Conservation (phyloP, 23 red algal genomes). For the Gracilariopsis chorda region DNA sequence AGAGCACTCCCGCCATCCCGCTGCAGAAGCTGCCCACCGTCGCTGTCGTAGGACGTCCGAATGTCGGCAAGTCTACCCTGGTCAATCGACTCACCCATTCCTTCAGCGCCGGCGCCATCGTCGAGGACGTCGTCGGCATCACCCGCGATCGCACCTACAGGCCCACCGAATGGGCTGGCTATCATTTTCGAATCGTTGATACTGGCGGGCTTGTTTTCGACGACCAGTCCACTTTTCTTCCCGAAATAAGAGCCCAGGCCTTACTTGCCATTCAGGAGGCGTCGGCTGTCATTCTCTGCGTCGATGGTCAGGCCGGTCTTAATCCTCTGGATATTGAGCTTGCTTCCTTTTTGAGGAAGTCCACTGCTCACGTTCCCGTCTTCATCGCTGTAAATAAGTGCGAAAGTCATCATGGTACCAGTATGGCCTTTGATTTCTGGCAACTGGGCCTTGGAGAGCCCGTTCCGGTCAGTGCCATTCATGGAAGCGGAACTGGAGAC, state of each 20-base stretch:
- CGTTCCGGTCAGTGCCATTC: conserved; percentile 80
- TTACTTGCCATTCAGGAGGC: conserved; percentile 84
- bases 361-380: conserved; percentile 35
- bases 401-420: conserved; percentile 64
- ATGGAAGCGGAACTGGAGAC: conserved; percentile 90
- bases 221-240: conserved; percentile 83
- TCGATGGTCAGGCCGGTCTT: conserved; percentile 82
- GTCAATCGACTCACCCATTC: conserved; percentile 81
- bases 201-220: conserved; percentile 98
- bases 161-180: conserved; percentile 46
- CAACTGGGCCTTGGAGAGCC: conserved; percentile 88
- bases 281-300: conserved; percentile 70
- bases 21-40: conserved; percentile 64
- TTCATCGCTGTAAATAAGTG: conserved; percentile 96
- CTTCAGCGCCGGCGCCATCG: conserved; percentile 84
- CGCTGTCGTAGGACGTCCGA: conserved; percentile 91
- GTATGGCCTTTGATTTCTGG: conserved; percentile 92
- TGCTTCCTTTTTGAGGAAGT: conserved; percentile 73
- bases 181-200: conserved; percentile 86
- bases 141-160: conserved; percentile 98
- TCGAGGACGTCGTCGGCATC: conserved; percentile 87
- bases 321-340: conserved; percentile 87
- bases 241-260: conserved; percentile 90
- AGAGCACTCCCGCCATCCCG: not conserved
- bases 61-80: conserved; percentile 95